Conservation (phyloP, 2,329 filamentous ascomycete species). For the Biscogniauxia marginata region DNA sequence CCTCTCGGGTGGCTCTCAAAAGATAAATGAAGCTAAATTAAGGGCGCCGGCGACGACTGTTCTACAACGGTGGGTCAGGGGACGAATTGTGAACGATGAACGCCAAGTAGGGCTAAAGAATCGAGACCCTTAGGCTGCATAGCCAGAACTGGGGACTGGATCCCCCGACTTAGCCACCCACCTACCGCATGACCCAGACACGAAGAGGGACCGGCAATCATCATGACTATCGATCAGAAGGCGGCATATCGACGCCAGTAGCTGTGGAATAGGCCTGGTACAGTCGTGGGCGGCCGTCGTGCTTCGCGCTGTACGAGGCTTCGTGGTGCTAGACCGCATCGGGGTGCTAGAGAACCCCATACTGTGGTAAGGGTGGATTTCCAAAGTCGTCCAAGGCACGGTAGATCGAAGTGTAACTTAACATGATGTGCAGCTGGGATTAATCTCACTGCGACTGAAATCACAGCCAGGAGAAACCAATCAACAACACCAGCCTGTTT, state of each 20-base stretch:
- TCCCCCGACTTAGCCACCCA: not conserved
- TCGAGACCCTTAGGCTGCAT: not conserved
- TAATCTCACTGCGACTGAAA: conserved; percentile 17
- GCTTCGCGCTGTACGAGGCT: conserved; percentile 5
- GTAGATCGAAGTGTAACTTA: conserved; percentile 21
- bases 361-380: conserved; percentile 5
- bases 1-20: not conserved
- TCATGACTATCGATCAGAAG: too few relatives aligned
- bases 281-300: not conserved
- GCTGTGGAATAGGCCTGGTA: not conserved
- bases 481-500: conserved; percentile 12
- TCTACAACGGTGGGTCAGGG: not conserved
- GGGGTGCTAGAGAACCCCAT: conserved; percentile 2
- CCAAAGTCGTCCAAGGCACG: conserved; percentile 16
- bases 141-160: not conserved
- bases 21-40: not conserved
- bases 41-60: not conserved
- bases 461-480: conserved; percentile 19
- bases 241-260: not conserved
- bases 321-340: conserved; percentile 1
- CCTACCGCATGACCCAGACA: not conserved
- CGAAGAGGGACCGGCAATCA: not conserved
- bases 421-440: conserved; percentile 19
- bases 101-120: not conserved
- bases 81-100: not conserved